Evolutionary conservation across 305 asterid species (phyloP).

Genomic region (Fraxinus velutina): DNA sequence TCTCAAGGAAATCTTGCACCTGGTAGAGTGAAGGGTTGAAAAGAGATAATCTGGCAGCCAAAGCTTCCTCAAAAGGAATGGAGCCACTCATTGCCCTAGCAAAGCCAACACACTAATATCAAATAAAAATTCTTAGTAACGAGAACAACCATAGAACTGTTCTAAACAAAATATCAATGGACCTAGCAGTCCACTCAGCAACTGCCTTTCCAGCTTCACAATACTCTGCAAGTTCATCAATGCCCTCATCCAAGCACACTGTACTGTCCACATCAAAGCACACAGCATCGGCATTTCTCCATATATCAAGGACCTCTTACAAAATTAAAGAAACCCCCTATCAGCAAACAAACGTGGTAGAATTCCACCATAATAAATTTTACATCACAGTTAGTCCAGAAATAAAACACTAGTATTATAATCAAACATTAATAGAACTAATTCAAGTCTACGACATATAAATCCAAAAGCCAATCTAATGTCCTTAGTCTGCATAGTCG

Average conservation of each 20-base stretch:
- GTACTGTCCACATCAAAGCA: conserved; percentile 99
- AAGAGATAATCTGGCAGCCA: conserved; percentile 79
- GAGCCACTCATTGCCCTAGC: conserved; percentile 91
- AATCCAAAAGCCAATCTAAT: background rate
- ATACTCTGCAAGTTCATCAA: conserved; percentile 92
- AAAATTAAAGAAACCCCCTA: conserved; percentile 27
- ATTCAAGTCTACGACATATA: conserved; percentile 9
- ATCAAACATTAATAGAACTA: background rate
- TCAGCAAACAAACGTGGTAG: conserved; percentile 11
- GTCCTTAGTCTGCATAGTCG: background rate
- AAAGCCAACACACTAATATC: conserved; percentile 23
- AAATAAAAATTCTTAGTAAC: background rate
- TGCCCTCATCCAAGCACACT: conserved; percentile 94
- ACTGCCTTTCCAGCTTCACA: conserved; percentile 97
- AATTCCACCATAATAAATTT: background rate
- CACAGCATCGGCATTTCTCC: conserved; percentile 72
- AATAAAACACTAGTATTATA: background rate
- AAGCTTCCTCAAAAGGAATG: conserved; percentile 87
- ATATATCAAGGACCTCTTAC: conserved; percentile 70
- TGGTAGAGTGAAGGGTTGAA: conserved; percentile 72
- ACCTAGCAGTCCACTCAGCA: conserved; percentile 96
- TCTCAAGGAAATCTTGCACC: conserved; percentile 74
- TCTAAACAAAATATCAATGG: conserved; percentile 1
- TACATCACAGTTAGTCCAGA: background rate
- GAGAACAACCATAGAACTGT: background rate